A percentile compares a stretch with the other conserved stretches of the same genome.
These are phyloP conservation scores for Tolypocladium amazonense DNA, from an alignment of 2,329 filamentous ascomycete species.

Conservation along the genomic window DNA sequence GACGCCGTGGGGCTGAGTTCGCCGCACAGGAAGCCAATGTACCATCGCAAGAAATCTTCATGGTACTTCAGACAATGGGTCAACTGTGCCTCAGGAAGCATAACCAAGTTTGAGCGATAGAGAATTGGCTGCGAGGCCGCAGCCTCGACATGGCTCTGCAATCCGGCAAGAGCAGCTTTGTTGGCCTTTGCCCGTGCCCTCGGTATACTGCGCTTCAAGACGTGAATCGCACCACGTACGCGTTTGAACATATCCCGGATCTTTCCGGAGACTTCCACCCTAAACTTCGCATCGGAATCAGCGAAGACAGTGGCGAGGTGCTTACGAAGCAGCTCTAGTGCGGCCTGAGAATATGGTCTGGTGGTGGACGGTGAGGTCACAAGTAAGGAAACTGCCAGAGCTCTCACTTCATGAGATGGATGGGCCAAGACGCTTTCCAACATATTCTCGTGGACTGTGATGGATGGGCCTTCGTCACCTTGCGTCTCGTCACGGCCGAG, in stretches of 20 bases:
- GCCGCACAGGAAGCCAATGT: constrained; percentile 56
- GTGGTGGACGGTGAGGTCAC: constrained; percentile 66
- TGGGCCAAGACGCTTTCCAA: constrained; percentile 43
- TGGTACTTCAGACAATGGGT: constrained; percentile 36
- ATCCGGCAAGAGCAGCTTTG: constrained; percentile 15
- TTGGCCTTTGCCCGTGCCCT: constrained; percentile 22
- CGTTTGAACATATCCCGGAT: constrained; percentile 69
- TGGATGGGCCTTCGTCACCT: constrained; percentile 11
- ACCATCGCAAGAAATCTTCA: constrained; percentile 61
- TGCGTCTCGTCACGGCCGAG: constrained; percentile 11
- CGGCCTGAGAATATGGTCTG: constrained; percentile 53
- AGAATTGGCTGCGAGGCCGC: constrained; percentile 17
- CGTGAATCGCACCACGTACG: constrained; percentile 54
- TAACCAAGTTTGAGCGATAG: constrained; percentile 28
- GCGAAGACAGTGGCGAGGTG: constrained; percentile 65
- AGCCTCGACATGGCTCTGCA: constrained; percentile 6
- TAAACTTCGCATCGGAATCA: constrained; percentile 77
- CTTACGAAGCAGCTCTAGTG: constrained; percentile 51
- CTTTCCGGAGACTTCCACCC: constrained; percentile 68
- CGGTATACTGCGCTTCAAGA: constrained; percentile 35
- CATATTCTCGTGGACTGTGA: constrained; percentile 29
- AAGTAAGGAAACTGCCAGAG: constrained; percentile 73
- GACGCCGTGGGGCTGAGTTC: constrained; percentile 75
- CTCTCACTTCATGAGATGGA: constrained; percentile 54
- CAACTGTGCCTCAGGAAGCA: constrained; percentile 25